Percentiles rank a stretch among this genome's conserved stretches.
Evolutionary conservation across 345 rosid species (phyloP).

Genomic region (Geranium rotundifolium): DNA sequence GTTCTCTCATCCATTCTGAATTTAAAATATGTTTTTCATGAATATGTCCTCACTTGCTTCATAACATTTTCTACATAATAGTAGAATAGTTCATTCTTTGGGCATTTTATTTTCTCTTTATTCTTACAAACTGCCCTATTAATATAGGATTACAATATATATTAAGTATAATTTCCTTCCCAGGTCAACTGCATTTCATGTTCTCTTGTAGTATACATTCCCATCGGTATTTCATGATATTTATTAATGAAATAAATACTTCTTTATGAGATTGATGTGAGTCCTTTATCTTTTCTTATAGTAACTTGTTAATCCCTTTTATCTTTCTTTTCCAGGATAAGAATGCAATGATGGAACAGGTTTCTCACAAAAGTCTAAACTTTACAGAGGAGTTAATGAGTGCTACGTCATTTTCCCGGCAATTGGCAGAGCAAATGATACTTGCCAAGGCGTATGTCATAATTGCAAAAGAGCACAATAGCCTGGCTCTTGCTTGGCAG

Average conservation of each 20-base stretch:
- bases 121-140: too few species aligned
- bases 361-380: constrained; percentile 36
- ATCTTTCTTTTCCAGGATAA: constrained; percentile 40
- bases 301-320: constrained; percentile 10
- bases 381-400: constrained; percentile 62
- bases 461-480: constrained; percentile 89
- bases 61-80: neutral
- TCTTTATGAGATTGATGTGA: neutral
- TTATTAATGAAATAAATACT: too few species aligned
- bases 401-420: constrained; percentile 70
- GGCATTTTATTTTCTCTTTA: neutral
- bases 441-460: constrained; percentile 94
- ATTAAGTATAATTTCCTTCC: too few species aligned
- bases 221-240: too few species aligned
- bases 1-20: too few species aligned
- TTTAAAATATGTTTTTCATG: too few species aligned
- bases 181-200: too few species aligned
- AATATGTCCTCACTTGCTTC: neutral
- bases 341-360: constrained; percentile 26
- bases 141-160: too few species aligned
- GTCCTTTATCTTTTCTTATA: neutral
- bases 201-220: neutral
- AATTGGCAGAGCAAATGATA: constrained; percentile 82
- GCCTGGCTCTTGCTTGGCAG: constrained; percentile 89
- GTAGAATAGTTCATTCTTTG: neutral